Percentiles rank a stretch among this genome's conserved stretches.
Evolutionary conservation across 495 filamentous ascomycete species (phyloP).

Genomic region (Aspergillus haitiensis): DNA sequence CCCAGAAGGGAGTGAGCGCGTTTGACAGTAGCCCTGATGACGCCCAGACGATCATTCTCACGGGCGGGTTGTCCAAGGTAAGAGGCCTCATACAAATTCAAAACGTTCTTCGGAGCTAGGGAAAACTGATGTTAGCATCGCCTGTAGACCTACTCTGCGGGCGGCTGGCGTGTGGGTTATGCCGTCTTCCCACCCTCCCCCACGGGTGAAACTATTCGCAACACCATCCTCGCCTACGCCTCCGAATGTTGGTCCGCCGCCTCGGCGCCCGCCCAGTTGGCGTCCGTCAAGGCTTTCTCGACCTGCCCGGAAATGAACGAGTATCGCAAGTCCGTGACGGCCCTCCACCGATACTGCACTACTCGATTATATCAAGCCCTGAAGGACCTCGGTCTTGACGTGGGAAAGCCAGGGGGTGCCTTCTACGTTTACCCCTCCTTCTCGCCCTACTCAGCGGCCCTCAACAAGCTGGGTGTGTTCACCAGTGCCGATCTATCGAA

Average conservation of each 20-base stretch:
- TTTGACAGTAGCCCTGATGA: conserved; percentile 7
- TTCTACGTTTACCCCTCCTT: conserved; percentile 11
- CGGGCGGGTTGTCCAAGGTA: conserved; percentile 2
- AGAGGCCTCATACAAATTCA: background rate
- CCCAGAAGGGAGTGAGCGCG: background rate
- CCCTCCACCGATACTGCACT: conserved; percentile 6
- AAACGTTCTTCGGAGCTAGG: too few relatives aligned
- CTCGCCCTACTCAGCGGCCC: conserved; percentile 1
- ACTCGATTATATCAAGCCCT: conserved; percentile 7
- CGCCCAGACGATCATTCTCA: background rate
- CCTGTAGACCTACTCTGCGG: conserved; percentile 3
- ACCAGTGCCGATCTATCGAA: conserved; percentile 3
- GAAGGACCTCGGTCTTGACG: conserved; percentile 6
- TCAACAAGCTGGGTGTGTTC: conserved; percentile 6
- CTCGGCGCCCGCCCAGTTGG: conserved; percentile 4
- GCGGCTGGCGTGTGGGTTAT: conserved; percentile 8
- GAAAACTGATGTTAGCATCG: too few relatives aligned
- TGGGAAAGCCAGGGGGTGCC: conserved; percentile 3
- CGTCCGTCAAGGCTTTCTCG: conserved; percentile 7
- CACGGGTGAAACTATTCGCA: conserved; percentile 4
- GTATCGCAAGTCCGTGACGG: conserved; percentile 8
- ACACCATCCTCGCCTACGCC: conserved; percentile 9
- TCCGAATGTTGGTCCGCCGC: conserved; percentile 9
- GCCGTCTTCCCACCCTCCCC: conserved; percentile 10
- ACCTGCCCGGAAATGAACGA: conserved; percentile 2